Percentiles rank a stretch among this genome's conserved stretches.
Conservation (phyloP, 768 basidiomycete genomes). For the Agrocybe chaxingu region DNA sequence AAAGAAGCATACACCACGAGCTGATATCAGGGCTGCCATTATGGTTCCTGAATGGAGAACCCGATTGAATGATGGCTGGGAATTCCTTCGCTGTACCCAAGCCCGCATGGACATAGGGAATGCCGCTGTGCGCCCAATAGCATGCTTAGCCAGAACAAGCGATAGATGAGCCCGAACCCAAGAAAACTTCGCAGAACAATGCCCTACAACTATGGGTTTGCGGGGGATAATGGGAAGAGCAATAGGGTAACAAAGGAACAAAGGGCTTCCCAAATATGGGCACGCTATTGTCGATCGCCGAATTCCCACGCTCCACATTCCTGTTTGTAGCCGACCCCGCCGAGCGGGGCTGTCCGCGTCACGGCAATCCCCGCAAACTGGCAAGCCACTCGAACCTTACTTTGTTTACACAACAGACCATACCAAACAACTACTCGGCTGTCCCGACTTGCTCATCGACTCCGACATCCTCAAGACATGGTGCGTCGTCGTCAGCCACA, state of each 20-base stretch:
- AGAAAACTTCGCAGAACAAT: constrained; percentile 13
- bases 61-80: not conserved
- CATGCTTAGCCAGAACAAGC: not conserved
- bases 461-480: constrained; percentile 68
- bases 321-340: not conserved
- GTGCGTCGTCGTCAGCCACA: constrained; percentile 33
- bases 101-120: too few relatives aligned
- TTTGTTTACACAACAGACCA: constrained; percentile 39
- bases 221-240: constrained; percentile 25
- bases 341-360: not conserved
- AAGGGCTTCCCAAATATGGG: constrained; percentile 18
- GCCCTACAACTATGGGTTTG: constrained; percentile 2
- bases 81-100: not conserved
- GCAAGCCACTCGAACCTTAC: constrained; percentile 63
- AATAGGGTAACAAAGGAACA: constrained; percentile 30
- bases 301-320: constrained; percentile 8
- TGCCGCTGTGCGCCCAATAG: too few relatives aligned
- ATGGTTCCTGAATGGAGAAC: constrained; percentile 7
- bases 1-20: constrained; percentile 2
- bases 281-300: constrained; percentile 8
- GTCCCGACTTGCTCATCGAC: constrained; percentile 46
- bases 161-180: not conserved
- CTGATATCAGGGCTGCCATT: constrained; percentile 3
- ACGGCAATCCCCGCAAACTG: constrained; percentile 32
- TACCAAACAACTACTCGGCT: constrained; percentile 32